phyloP scores from a whole-genome alignment of 768 basidiomycete species.

The Mycena vulgaris region DNA sequence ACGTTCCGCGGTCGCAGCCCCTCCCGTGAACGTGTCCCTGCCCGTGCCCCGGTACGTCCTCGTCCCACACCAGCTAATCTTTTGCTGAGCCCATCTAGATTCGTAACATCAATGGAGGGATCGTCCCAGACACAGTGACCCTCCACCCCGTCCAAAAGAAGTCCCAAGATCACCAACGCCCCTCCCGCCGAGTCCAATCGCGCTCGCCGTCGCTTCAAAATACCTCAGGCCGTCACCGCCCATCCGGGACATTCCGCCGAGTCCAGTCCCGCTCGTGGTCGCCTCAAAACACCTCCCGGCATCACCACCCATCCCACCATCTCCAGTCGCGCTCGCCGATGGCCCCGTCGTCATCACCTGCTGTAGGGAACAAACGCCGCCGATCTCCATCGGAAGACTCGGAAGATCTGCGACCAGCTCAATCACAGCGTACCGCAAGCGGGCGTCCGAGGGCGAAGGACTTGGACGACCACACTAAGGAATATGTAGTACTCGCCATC shows the following conservation, averaged over 20 bases:
- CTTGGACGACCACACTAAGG: conserved; percentile 20
- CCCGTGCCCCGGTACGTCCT: neutral
- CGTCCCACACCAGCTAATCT: no score
- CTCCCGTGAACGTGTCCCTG: neutral
- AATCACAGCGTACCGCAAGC: neutral
- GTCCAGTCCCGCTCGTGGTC: no score
- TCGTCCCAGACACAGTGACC: neutral
- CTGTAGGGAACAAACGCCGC: neutral
- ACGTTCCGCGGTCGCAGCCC: neutral
- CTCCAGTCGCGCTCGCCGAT: neutral
- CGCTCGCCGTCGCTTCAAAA: neutral
- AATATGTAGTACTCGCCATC: neutral
- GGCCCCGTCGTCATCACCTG: neutral
- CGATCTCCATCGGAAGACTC: neutral
- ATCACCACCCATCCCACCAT: neutral
- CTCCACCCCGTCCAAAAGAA: no score
- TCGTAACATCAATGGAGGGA: conserved; percentile 12
- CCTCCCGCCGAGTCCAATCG: neutral
- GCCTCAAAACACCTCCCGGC: no score
- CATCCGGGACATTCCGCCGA: no score
- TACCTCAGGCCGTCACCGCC: no score
- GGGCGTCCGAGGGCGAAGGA: conserved; percentile 29
- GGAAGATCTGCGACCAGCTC: neutral
- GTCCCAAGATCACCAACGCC: neutral
- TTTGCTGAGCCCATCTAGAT: neutral